These are phyloP conservation scores for Pseudofabraea citricarpa DNA, from an alignment of 2,329 filamentous ascomycete species.

Conservation along the genomic window DNA sequence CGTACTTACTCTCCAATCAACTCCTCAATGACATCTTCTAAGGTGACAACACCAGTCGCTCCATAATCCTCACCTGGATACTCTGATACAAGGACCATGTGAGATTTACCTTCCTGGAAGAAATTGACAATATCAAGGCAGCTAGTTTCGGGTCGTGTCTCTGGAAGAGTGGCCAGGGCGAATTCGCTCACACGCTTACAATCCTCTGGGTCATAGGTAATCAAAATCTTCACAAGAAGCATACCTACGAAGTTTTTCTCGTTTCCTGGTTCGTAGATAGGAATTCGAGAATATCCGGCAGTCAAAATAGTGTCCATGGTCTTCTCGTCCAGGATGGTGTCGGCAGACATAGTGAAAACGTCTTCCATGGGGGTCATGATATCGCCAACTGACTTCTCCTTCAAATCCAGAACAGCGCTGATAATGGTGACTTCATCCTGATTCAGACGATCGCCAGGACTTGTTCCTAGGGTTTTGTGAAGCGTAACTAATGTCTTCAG, in stretches of 20 bases:
- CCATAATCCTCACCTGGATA: slow-evolving; percentile 85
- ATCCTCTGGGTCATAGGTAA: slow-evolving; percentile 97
- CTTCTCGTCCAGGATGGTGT: slow-evolving; percentile 85
- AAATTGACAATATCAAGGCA: slow-evolving; percentile 99
- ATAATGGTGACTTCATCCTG: slow-evolving; percentile 99
- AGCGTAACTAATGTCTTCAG: slow-evolving; percentile 94
- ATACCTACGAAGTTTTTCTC: slow-evolving; percentile 90
- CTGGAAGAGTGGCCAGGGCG: slow-evolving; percentile 85
- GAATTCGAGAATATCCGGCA: slow-evolving; percentile 92
- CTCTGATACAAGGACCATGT: slow-evolving; percentile 96
- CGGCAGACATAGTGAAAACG: slow-evolving; percentile 94
- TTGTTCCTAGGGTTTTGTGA: slow-evolving; percentile 84
- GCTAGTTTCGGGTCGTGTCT: slow-evolving; percentile 91
- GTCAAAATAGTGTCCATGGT: slow-evolving; percentile 94
- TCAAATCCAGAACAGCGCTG: slow-evolving; percentile 90
- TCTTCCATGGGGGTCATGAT: slow-evolving; percentile 99
- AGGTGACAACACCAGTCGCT: slow-evolving; percentile 85
- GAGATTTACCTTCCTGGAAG: slow-evolving; percentile 98
- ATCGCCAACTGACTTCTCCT: slow-evolving; percentile 88
- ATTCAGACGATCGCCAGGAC: slow-evolving; percentile 80
- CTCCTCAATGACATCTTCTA: slow-evolving; percentile 98
- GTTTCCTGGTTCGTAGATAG: slow-evolving; percentile 84
- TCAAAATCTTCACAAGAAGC: slow-evolving; percentile 96
- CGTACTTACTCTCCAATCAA: slow-evolving; percentile 88
- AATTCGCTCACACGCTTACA: slow-evolving; percentile 83